A percentile compares a stretch with the other conserved stretches of the same genome.
These are phyloP conservation scores for Leishmania amazonensis DNA, from an alignment of 208 protist genomes.

Conservation along the genomic window DNA sequence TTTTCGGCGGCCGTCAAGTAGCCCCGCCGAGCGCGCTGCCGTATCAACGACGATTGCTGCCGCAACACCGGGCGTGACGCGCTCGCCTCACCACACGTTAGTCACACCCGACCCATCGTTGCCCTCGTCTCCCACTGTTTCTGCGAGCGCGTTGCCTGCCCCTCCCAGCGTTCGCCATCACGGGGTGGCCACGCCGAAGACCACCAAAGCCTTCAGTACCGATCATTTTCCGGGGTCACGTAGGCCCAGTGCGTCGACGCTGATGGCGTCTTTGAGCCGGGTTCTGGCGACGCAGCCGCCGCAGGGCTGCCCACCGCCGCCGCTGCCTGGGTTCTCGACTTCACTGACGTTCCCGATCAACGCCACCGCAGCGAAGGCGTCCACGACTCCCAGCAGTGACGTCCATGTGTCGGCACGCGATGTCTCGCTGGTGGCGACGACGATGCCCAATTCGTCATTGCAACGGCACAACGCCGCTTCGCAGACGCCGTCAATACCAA, in stretches of 20 bases:
- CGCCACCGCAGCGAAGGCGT: not conserved
- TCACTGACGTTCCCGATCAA: not conserved
- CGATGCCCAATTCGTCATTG: conserved; percentile 2
- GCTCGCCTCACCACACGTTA: not conserved
- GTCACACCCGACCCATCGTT: not conserved
- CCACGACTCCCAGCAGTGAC: not conserved
- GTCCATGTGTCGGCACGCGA: not conserved
- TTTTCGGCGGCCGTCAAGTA: not conserved
- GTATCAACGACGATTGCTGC: not conserved
- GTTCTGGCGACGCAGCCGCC: not conserved
- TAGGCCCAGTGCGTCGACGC: not conserved
- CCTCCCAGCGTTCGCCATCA: not conserved
- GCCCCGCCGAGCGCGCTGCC: not conserved
- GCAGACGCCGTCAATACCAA: not conserved
- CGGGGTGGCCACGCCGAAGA: not conserved
- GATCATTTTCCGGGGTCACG: not conserved
- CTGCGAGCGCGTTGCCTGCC: no score
- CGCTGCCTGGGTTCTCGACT: conserved; percentile 16
- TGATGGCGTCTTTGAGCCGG: no score
- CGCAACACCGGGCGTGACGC: not conserved
- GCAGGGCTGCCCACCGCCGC: not conserved
- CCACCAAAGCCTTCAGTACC: not conserved
- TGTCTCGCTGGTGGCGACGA: not conserved
- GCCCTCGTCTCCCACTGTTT: not conserved
- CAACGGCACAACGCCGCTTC: conserved; percentile 1